phyloP scores from a whole-genome alignment of 306 rosid genomes.

The Mimosa bimucronata region DNA sequence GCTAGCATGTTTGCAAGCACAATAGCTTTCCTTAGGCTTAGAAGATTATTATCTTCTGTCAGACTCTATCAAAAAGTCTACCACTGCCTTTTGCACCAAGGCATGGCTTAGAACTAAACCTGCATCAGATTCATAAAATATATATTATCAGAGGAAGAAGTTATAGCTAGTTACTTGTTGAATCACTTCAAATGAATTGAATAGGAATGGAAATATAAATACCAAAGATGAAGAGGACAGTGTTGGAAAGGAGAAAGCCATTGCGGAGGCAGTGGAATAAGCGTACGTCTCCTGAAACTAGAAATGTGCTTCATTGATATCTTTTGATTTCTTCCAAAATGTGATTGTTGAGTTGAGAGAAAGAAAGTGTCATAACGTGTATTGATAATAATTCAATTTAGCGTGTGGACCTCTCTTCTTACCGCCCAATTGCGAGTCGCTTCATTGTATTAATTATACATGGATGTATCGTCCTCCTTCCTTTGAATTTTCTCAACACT shows the following conservation, averaged over 20 bases:
- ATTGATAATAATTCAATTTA: background rate
- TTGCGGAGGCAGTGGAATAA: background rate
- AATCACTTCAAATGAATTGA: background rate
- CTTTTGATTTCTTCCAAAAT: no score
- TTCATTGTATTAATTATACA: background rate
- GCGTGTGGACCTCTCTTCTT: background rate
- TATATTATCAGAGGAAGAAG: background rate
- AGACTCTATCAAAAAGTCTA: background rate
- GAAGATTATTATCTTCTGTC: fast-evolving
- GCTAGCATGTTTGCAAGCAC: background rate
- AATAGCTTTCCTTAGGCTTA: background rate
- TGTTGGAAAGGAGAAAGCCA: background rate
- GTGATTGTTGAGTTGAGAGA: background rate
- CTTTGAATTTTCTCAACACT: no score
- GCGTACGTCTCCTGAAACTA: background rate
- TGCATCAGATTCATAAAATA: no score
- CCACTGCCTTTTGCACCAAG: background rate
- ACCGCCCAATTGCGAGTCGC: background rate
- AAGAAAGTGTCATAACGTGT: background rate
- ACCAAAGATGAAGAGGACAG: background rate
- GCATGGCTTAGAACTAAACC: background rate
- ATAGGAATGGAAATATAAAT: background rate
- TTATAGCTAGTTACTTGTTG: background rate
- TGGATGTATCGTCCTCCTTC: no score
- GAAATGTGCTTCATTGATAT: background rate